Evolutionary conservation across 140 eudicot species (phyloP), one percentile per base, ranked within the genome.

Genomic region (Senecio squalidus): DNA sequence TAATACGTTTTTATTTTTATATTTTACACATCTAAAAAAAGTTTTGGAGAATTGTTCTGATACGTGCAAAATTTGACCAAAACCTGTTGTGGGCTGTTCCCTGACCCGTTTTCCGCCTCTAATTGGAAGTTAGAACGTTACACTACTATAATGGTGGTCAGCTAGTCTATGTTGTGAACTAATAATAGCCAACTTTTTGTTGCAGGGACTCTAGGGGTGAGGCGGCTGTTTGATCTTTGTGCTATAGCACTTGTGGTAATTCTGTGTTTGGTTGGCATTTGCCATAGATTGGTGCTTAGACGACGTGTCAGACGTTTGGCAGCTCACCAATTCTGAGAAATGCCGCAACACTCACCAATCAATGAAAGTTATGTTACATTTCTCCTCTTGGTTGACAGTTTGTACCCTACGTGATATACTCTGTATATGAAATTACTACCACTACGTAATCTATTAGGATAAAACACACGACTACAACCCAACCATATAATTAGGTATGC

Each of bases 221-320:
- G 67, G 51, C 44, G 80, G 59, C 14, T 73, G 63, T 77, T 81
- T 66, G 88, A 81, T 60, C 58, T 81, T 18, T 77, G 78, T 73
- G 81, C 78, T 4, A 49, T 68, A 33, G 65, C 68, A 33, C 44
- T 77, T 29, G 84, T 77, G 25, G 73, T 70, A 13, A 46, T 77
- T 55, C 64, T 77, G 13, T 73, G 74, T 51, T 61, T 73, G 73
- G 67, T 77, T 61, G 80, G 83, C 36, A 53, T 81, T 49, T 73
- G 73, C 67, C 76, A 60, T 23, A 77, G 78, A 73, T 58, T 68
- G 65, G 29, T 73, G 64, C 73, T 66, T 40, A 51, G 78, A 48
- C 63, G 71, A 28, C 87, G 87, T 15, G 70, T 66, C 36, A 69
- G 88, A 50, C 78, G 26, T 5, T 70, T 81, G 57, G 80, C 80